A percentile compares a stretch with the other conserved stretches of the same genome.
phyloP scores from a whole-genome alignment of 352 stramenopile species.

The Phytophthora tubulina region DNA sequence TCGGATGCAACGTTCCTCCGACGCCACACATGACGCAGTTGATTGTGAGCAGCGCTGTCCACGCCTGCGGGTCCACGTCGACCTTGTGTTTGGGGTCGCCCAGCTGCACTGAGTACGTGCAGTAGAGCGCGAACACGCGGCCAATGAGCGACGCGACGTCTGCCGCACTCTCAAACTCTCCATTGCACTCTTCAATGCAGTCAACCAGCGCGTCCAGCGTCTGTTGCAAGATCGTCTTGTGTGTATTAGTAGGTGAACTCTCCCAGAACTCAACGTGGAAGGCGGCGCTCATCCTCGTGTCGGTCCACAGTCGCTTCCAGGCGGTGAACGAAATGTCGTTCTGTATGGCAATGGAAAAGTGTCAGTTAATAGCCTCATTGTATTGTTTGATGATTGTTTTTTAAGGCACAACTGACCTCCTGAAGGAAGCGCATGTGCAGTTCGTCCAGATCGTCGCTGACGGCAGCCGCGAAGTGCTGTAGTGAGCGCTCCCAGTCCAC shows the following conservation, averaged over 20 bases:
- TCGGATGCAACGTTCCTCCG: constrained; percentile 31
- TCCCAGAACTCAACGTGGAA: constrained; percentile 87
- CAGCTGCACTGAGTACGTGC: constrained; percentile 69
- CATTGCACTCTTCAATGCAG: constrained; percentile 43
- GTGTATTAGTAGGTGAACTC: constrained; percentile 60
- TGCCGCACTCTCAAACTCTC: constrained; percentile 29
- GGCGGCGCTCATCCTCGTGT: constrained; percentile 55
- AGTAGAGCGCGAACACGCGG: constrained; percentile 70
- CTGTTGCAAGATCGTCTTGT: constrained; percentile 70
- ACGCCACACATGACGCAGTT: constrained; percentile 42
- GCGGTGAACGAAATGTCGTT: constrained; percentile 42
- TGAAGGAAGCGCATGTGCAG: constrained; percentile 50
- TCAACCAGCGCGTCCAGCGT: constrained; percentile 56
- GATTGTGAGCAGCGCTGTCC: constrained; percentile 54
- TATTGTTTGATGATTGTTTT: too few relatives aligned
- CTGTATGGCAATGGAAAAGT: constrained; percentile 17
- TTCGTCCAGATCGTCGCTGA: constrained; percentile 50
- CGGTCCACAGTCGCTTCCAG: constrained; percentile 65
- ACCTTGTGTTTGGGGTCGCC: constrained; percentile 72
- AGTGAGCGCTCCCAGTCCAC: constrained; percentile 50
- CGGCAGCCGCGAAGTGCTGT: constrained; percentile 49
- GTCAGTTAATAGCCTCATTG: not conserved
- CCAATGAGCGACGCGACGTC: constrained; percentile 45
- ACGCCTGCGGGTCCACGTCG: constrained; percentile 55
- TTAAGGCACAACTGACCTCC: constrained; percentile 17